Base-by-base conservation (phyloP, 495 filamentous ascomycete genomes). In the Pyrenula aspistea region DNA sequence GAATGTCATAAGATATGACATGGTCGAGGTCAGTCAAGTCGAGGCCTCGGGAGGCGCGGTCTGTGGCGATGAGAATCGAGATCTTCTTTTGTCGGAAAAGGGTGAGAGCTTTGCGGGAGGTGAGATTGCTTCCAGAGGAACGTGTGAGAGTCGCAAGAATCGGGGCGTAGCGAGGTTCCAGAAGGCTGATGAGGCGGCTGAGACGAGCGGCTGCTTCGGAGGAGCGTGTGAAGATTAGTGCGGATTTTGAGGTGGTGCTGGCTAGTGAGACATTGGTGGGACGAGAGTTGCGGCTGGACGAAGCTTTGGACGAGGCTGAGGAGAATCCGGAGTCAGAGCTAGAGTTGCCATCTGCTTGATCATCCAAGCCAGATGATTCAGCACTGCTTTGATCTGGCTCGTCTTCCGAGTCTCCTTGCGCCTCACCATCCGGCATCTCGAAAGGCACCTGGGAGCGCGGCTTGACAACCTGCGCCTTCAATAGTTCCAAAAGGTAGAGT, bases 1-100 rank as follows among this genome's bases (percentile, higher is more conserved):
- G 94, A 31, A 97, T 74, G 65, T 97, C 93, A 73, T 98, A 98
- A 67, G 96, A 96, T 62, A 97, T 73, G 11, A 97, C 89, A 60
- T 95, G 86, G 22, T 82, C 82, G 22, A 97, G 75, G 22, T 82
- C 78, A 1, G 77, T 78, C 1, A 96, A 73, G 65, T 98, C 93
- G n/a, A 98, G 82, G 63, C 93, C 93, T 51, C 94, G 87, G 0
- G 92, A 86, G 1, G 92, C 90, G 22, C 92, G 85, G 65, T 98
- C 93, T 0, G 93, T 93, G 10, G 92, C 89, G 42, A 96, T 83
- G 10, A 96, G 82, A 48, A 95, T 77, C 1, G 80, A 81, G 2
- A 87, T 70, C 53, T 83, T 84, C 56, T 79, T 79, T 22, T 73
- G 67, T 12, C 76, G 68, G 68, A 91, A 91, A 3, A 78, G 77